phyloP scores from a whole-genome alignment of 768 basidiomycete species.

The Chalciporus chontae region DNA sequence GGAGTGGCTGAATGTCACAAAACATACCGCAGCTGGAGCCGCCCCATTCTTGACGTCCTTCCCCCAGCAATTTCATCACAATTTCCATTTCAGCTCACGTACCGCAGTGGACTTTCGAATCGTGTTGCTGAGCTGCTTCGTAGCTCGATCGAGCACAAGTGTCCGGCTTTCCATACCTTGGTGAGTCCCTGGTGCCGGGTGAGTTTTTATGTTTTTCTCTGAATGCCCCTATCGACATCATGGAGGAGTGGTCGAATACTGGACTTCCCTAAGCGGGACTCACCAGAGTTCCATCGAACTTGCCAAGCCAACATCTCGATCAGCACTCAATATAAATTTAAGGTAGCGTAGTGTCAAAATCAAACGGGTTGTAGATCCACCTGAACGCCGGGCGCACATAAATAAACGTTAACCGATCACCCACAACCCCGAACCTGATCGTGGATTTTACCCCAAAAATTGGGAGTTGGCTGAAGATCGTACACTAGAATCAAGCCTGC shows the following conservation, averaged over 20 bases:
- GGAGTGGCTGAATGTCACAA: conserved; percentile 6
- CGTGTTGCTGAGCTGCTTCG: conserved; percentile 13
- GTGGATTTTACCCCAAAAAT: neutral
- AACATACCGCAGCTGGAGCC: conserved; percentile 29
- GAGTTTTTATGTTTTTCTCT: conserved; percentile 8
- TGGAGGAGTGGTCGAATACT: conserved; percentile 1
- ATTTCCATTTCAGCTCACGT: conserved; percentile 21
- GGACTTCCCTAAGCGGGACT: conserved; percentile 4
- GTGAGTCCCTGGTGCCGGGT: no score
- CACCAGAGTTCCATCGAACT: neutral
- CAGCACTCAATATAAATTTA: conserved; percentile 9
- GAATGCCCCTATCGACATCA: conserved; percentile 15
- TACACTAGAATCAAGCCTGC: conserved; percentile 26
- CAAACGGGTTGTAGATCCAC: conserved; percentile 10
- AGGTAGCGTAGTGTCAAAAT: neutral
- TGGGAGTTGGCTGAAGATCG: conserved; percentile 3
- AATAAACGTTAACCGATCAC: conserved; percentile 1
- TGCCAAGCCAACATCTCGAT: conserved; percentile 2
- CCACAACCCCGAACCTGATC: conserved; percentile 3
- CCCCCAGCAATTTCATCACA: conserved; percentile 19
- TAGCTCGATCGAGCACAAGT: conserved; percentile 20
- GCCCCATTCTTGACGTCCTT: conserved; percentile 16
- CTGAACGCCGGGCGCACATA: conserved; percentile 2
- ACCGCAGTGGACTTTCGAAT: conserved; percentile 19
- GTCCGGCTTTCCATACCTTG: conserved; percentile 13